These are phyloP conservation scores for Paraphoma sp. DNA, from an alignment of 2,329 filamentous ascomycete genomes.

Conservation along the genomic window DNA sequence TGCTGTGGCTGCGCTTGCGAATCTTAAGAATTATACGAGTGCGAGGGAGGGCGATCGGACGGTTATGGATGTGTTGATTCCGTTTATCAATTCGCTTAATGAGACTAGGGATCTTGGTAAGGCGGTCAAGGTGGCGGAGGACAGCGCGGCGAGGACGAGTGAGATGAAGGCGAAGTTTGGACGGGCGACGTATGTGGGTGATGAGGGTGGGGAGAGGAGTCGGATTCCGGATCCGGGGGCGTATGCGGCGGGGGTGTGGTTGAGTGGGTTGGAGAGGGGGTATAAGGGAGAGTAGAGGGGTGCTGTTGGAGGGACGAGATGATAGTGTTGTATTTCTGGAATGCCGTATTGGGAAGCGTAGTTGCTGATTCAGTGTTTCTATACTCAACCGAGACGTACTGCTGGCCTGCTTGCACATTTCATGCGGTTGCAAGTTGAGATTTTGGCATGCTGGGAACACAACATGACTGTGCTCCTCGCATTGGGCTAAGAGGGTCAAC, in stretches of 20 bases:
- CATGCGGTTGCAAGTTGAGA: no score
- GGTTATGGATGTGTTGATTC: conserved; percentile 85
- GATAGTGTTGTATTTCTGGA: no score
- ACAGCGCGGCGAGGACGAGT: conserved; percentile 82
- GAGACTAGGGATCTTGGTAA: conserved; percentile 69
- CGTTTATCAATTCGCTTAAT: conserved; percentile 77
- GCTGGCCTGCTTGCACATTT: no score
- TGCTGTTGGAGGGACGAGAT: background rate
- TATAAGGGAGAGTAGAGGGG: conserved; percentile 7
- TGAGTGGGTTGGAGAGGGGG: conserved; percentile 63
- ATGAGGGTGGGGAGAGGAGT: conserved; percentile 60
- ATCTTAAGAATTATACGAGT: conserved; percentile 74
- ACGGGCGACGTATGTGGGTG: conserved; percentile 80
- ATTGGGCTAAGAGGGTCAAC: no score
- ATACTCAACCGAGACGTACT: no score
- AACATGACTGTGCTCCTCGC: no score
- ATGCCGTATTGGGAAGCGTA: no score
- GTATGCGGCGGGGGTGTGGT: conserved; percentile 80
- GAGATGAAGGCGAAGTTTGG: conserved; percentile 90
- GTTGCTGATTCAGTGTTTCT: no score
- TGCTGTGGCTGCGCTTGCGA: conserved; percentile 53
- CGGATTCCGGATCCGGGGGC: conserved; percentile 71
- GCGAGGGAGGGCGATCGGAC: conserved; percentile 89
- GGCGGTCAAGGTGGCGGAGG: conserved; percentile 75
- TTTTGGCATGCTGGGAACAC: no score